Base-by-base conservation (phyloP, 495 filamentous ascomycete species). In the Extremus antarcticus region DNA sequence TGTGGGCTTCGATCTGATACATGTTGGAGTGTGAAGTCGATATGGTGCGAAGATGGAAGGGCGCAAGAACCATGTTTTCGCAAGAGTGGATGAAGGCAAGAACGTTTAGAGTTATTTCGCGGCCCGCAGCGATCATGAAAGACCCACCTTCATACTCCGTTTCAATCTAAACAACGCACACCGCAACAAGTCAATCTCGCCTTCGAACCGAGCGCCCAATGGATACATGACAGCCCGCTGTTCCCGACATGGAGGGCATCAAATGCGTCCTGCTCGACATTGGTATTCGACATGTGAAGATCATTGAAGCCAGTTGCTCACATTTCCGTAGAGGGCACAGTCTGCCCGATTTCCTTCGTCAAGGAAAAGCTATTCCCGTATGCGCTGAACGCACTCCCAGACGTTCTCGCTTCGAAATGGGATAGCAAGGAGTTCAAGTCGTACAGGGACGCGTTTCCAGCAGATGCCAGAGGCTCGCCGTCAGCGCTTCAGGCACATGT, bases 321-420 rank as follows among this genome's bases (percentile, higher is more conserved):
- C 46, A 22, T 4, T 22, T 20, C 54, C 54, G 54, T 66, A 85
- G 82, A 86, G 72, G 82, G 82, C 57, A 86, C 82, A 22, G 77
- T 86, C 51, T 84, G 80, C 62, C 79, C 79, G 62, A 84, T 86
- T 61, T 80, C 78, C 62, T 86, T 86, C 66, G 82, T 86, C 68
- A 84, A 85, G 68, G 79, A 84, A 60, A 76, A 78, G 55, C 58
- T 87, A 84, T 88, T 86, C 66, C 83, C 85, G 46, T 86, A 86
- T 64, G 82, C 85, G 20, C 70, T 87, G 50, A 57, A 68, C 22
- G 76, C 73, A 25, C 78, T 88, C 29, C 80, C 81, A 16, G 57
- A 62, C 21, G 76, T 78, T 48, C 69, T 85, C 45, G 55, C 65
- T n/a, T 66, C 71, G 40, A 70, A 84, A 59, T 88, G 85, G 85